A percentile compares a stretch with the other conserved stretches of the same genome.
phyloP scores from a whole-genome alignment of 768 basidiomycete species.

The Naganishia vishniacii region DNA sequence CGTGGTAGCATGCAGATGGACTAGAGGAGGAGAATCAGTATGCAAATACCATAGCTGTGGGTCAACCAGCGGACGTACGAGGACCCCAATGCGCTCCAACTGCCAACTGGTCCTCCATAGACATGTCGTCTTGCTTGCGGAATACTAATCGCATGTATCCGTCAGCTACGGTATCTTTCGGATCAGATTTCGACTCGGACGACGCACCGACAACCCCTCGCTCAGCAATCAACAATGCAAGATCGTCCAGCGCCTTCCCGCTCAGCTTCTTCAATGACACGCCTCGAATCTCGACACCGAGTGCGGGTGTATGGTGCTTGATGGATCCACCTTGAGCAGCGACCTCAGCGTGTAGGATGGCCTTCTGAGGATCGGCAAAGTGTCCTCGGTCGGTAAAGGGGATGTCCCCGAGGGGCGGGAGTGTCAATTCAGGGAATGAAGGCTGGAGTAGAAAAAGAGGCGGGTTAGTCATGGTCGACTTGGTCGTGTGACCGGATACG shows the following conservation, averaged over 20 bases:
- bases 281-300: constrained; percentile 42
- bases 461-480: background rate
- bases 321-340: constrained; percentile 40
- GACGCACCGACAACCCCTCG: constrained; percentile 45
- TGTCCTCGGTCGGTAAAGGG: constrained; percentile 38
- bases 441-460: constrained; percentile 5
- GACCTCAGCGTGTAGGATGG: constrained; percentile 38
- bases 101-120: constrained; percentile 42
- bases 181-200: background rate
- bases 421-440: constrained; percentile 27
- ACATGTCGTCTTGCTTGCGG: constrained; percentile 40
- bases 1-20: constrained; percentile 77
- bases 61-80: constrained; percentile 17
- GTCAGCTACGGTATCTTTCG: background rate
- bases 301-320: constrained; percentile 37
- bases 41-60: too few relatives aligned
- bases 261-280: constrained; percentile 40
- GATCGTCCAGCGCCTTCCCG: constrained; percentile 42
- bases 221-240: constrained; percentile 45
- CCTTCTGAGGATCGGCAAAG: constrained; percentile 38
- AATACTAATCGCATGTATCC: constrained; percentile 34
- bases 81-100: constrained; percentile 46
- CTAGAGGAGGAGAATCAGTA: background rate
- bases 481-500: background rate
- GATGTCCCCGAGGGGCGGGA: constrained; percentile 9